Base-by-base conservation (phyloP, 1,284 basidiomycete species). In the Boletus holoroseus region DNA sequence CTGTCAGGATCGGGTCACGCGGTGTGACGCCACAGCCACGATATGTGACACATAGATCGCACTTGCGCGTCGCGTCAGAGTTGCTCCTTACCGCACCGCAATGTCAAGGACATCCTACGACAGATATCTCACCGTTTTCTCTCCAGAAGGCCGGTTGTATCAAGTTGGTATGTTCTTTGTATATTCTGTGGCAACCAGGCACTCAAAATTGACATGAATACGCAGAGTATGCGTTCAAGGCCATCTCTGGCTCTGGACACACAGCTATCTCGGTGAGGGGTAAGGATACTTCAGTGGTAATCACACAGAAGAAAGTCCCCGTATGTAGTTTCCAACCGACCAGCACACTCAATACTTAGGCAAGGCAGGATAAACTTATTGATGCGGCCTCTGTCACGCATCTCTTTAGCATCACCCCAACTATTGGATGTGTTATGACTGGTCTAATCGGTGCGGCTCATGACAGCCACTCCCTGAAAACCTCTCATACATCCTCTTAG, bases 151-250 rank as follows among this genome's bases (percentile, higher is more conserved):
- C 44, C 87, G 92, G 58, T 73, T 95, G 56, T 97, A 96, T 69
- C 94, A 97, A 93, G 93, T 98, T 69, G 94, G 94, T 93, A 62
- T 61, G 91, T 79, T 43, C 11, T 40, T 41, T 20, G 37, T 28
- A 3, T 44, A 13, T 38, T 47, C 8, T 1, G 40, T 40, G 34
- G 6, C 7, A 13, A 9, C 11, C 2, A 32, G 2, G 6, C 32
- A 32, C 37, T n/a, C 32, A 34, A 6, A 34, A 36, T 39, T 57
- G 27, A 50, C 31, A 13, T 50, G 50, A 45, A 49, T 27, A 22
- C 59, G 40, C 5, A 96, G 94, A 97, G 74, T 99, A 99, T 79
- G 96, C 96, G 18, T 99, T 99, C 85, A 99, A 99, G 72, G 96
- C 96, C 43, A 98, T 99, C 71, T 91, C 91, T 55, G 90, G 92